These are phyloP conservation scores for Beauveria sp. DNA, from an alignment of 2,329 filamentous ascomycete species.

Conservation along the genomic window DNA sequence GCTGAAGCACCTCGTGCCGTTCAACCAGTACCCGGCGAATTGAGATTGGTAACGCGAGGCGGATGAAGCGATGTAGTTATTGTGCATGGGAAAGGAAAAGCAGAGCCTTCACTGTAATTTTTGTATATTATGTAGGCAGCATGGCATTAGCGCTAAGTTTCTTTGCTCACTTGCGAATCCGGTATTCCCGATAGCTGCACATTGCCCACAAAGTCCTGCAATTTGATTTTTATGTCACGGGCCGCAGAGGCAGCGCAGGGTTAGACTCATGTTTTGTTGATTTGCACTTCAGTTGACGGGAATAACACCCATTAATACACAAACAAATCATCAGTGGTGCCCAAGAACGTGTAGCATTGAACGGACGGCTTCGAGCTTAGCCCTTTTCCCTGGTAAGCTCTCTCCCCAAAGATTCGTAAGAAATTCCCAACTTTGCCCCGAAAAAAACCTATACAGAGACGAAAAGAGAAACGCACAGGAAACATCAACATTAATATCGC, in stretches of 20 bases:
- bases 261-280: not conserved
- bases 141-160: slow-evolving; percentile 6
- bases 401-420: not conserved
- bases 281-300: not conserved
- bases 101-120: not conserved
- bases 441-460: not conserved
- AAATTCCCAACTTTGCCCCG: not conserved
- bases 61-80: not conserved
- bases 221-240: not conserved
- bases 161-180: not conserved
- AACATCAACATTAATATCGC: not conserved
- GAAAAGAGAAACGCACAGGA: not conserved
- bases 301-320: not conserved
- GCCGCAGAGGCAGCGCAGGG: not conserved
- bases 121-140: slow-evolving; percentile 6
- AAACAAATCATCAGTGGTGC: not conserved
- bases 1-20: slow-evolving; percentile 36
- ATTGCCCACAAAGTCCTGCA: not conserved
- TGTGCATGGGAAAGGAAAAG: too few relatives aligned
- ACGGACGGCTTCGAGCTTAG: not conserved
- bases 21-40: slow-evolving; percentile 27
- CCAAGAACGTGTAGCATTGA: not conserved
- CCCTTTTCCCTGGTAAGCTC: not conserved
- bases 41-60: not conserved
- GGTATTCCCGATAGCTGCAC: not conserved